These are phyloP conservation scores for Silene conica DNA, from an alignment of 148 eudicot genomes.

Conservation along the genomic window DNA sequence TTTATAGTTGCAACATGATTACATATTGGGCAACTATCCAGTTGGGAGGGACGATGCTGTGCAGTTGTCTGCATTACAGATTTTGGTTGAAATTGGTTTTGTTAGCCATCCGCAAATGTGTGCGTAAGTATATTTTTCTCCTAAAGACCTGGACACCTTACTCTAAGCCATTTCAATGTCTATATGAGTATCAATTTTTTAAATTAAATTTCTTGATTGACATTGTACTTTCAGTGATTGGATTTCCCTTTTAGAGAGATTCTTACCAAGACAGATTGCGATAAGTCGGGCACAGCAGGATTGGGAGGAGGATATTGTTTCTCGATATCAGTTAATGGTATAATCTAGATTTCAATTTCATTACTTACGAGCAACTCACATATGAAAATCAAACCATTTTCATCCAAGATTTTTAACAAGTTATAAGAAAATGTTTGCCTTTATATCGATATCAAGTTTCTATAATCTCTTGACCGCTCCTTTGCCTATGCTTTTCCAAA, in stretches of 20 bases:
- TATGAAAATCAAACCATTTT: background rate
- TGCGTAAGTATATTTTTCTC: conserved; percentile 57
- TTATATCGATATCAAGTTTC: background rate
- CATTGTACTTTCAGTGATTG: conserved; percentile 63
- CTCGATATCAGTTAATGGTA: conserved; percentile 84
- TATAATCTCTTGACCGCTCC: background rate
- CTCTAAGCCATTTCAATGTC: background rate
- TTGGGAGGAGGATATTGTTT: conserved; percentile 84
- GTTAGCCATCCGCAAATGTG: conserved; percentile 67
- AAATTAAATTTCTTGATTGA: conserved; percentile 10
- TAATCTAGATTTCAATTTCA: conserved; percentile 3
- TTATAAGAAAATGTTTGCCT: background rate
- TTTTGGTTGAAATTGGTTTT: conserved; percentile 87
- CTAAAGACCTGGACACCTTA: background rate
- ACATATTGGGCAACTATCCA: conserved; percentile 93
- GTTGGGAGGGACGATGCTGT: conserved; percentile 98
- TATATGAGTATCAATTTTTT: background rate
- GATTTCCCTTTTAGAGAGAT: conserved; percentile 86
- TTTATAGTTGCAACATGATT: conserved; percentile 91
- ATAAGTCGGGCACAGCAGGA: conserved; percentile 85
- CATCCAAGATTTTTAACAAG: too few relatives aligned
- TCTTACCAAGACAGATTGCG: conserved; percentile 88
- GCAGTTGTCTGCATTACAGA: conserved; percentile 86
- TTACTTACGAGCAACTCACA: background rate
- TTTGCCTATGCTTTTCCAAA: background rate